Base-by-base conservation (phyloP, 208 protist species). In the Acanthamoeba triangularis region DNA sequence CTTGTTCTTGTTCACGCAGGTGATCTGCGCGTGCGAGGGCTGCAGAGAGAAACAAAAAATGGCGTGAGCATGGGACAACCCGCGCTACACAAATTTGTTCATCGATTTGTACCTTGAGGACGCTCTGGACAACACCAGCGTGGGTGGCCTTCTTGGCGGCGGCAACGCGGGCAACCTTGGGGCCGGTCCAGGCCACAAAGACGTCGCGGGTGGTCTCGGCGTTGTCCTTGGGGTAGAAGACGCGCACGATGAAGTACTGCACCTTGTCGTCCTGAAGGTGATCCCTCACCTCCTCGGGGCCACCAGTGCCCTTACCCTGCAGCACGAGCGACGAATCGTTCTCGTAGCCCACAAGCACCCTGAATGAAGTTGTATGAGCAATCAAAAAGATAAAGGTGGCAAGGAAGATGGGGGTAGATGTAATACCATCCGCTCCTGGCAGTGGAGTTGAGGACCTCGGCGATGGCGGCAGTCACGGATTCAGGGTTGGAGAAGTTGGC, bases 301-400 rank as follows among this genome's bases (percentile, higher is more conserved):
- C 82, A 28, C 82, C 82, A 25, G 52, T 90, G 82, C 82, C 82
- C 54, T 90, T 90, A 49, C 30, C 82, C 54, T 90, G 82, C 10
- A 90, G 82, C 0, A 37, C 52, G 49, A 90, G 82, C n/a, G 82
- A 65, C 11, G 25, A 14, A 49, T 59, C 52, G 52, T 65, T 47
- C 30, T 59, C n/a, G 25, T 90, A 90, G 54, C 82, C 82, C 41
- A 90, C 82, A n/a, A 90, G 54, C n/a, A 90, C 82, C 82, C 82
- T 90, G 35, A 54, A 6, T 54, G 49, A 54, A 54, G 49, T 3
- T 23, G 54, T 25, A 5, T 61, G 54, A 25, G 20, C 54, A 61
- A 2, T 30, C 61, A 72, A 72, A 35, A 72, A 35, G 63, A 37
- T 30, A 37, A 52, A 78, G 33, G 13, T 52, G 74, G 37, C 23